Base-by-base conservation (phyloP, 1,139 yeast species). In the Saccharomycopsis hybrid region DNA sequence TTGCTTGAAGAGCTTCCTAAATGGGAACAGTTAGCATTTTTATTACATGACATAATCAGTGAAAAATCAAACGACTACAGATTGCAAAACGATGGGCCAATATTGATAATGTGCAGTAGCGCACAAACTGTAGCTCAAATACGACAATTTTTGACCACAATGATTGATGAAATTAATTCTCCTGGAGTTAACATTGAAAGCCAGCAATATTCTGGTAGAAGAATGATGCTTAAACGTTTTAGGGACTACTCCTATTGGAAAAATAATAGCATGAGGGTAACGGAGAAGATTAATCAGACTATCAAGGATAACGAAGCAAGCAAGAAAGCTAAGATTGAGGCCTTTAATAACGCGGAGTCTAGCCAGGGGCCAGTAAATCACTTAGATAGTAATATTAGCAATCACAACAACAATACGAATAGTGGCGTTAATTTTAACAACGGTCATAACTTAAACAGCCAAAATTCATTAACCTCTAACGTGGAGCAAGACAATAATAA, bases 1-100 rank as follows among this genome's bases (percentile, higher is more conserved):
- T 57, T 71, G 1, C 65, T 84, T 24, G 97, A 90, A 62, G 92
- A 86, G 56, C 74, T 80, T 40, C 97, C 98, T 0, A 92, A 92
- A 66, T 90, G 97, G 96, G 84, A 80, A 48, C 95, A 88, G 57
- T 64, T 94, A 43, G 77, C 82, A 0, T 61, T 74, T 1, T 67
- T 90, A 3, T 60, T 92, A 25, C 83, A 83, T 53, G 96, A 88
- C 59, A 81, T 88, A n/a, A 69, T 78, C 40, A 69, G 70, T 44
- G 88, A 80, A 55, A 65, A 55, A 61, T 65, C 58, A 1, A 35
- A 33, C 27, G 7, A 52, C 40, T 18, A 32, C 29, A 36, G 18
- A 18, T 36, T 53, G 56, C 7, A 56, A 57, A 11, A 54, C 51
- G 7, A 57, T 56, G 92, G 95, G 0, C 89, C 94, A 0, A 74